phyloP scores from a whole-genome alignment of 805 yeast species.

The Cyberlindnera meyerae region DNA sequence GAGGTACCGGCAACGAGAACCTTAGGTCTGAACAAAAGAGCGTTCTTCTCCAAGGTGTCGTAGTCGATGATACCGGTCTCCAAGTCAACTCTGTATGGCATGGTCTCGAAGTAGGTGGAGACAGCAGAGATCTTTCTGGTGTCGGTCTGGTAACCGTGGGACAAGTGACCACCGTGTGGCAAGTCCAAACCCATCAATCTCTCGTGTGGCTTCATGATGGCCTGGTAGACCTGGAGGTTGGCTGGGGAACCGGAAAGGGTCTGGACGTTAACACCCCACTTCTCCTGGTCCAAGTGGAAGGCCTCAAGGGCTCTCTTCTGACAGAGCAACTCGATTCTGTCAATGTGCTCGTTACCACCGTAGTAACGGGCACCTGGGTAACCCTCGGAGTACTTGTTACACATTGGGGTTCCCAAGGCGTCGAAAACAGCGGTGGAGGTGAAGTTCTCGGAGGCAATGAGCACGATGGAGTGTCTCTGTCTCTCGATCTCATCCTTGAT shows the following conservation, averaged over 20 bases:
- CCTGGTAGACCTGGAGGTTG: conserved; percentile 86
- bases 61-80: conserved; percentile 89
- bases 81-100: conserved; percentile 91
- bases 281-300: conserved; percentile 64
- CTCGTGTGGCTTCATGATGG: conserved; percentile 83
- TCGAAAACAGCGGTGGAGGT: conserved; percentile 95
- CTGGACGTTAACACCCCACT: conserved; percentile 98
- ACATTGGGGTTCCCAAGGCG: conserved; percentile 92
- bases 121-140: conserved; percentile 85
- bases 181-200: conserved; percentile 95
- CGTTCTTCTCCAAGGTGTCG: conserved; percentile 78
- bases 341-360: conserved; percentile 96
- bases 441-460: conserved; percentile 95
- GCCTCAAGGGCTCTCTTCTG: conserved; percentile 89
- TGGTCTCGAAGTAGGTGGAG: conserved; percentile 92
- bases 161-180: conserved; percentile 97
- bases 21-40: conserved; percentile 88
- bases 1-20: conserved; percentile 95
- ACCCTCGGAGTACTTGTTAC: conserved; percentile 96
- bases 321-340: conserved; percentile 83
- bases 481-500: conserved; percentile 72
- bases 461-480: conserved; percentile 86
- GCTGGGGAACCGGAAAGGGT: conserved; percentile 96
- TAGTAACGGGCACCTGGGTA: conserved; percentile 97
- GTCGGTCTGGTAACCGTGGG: conserved; percentile 94